These are phyloP conservation scores for Gentiana dahurica DNA, from an alignment of 257 asterid genomes.

Conservation along the genomic window DNA sequence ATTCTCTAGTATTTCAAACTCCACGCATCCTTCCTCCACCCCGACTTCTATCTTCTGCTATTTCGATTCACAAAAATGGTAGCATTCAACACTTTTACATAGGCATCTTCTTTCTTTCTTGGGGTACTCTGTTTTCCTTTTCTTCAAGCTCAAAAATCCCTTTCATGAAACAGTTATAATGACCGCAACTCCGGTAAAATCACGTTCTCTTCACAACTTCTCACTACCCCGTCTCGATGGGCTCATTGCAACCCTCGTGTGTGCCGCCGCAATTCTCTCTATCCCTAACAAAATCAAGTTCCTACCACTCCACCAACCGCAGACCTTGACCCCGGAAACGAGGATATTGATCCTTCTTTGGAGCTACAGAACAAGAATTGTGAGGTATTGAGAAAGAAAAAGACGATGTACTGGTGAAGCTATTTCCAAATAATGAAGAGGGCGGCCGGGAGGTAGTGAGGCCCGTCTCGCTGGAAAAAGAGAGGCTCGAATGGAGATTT, in stretches of 20 bases:
- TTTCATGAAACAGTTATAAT: conserved; percentile 15
- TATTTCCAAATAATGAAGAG: too few species aligned
- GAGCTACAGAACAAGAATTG: not conserved
- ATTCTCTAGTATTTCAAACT: too few species aligned
- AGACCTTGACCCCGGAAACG: conserved; percentile 12
- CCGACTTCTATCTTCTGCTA: too few species aligned
- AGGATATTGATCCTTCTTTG: not conserved
- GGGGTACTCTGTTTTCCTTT: not conserved
- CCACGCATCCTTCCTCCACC: too few species aligned
- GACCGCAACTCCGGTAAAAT: conserved; percentile 69
- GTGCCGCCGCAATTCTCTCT: conserved; percentile 55
- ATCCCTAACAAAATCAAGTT: conserved; percentile 13
- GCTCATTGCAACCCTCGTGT: conserved; percentile 50
- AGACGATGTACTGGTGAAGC: not conserved
- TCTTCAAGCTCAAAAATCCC: not conserved
- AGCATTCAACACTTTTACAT: too few species aligned
- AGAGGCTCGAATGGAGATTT: too few species aligned
- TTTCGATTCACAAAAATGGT: too few species aligned
- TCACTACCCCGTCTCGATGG: conserved; percentile 61
- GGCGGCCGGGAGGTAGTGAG: too few species aligned
- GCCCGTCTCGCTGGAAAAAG: too few species aligned
- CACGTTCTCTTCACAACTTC: conserved; percentile 81
- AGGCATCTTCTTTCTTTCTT: too few species aligned
- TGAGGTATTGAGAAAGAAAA: not conserved
- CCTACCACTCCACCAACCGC: conserved; percentile 16